Evolutionary conservation across 805 yeast genomes (phyloP).

Genomic region (Starmerella tilneyi): DNA sequence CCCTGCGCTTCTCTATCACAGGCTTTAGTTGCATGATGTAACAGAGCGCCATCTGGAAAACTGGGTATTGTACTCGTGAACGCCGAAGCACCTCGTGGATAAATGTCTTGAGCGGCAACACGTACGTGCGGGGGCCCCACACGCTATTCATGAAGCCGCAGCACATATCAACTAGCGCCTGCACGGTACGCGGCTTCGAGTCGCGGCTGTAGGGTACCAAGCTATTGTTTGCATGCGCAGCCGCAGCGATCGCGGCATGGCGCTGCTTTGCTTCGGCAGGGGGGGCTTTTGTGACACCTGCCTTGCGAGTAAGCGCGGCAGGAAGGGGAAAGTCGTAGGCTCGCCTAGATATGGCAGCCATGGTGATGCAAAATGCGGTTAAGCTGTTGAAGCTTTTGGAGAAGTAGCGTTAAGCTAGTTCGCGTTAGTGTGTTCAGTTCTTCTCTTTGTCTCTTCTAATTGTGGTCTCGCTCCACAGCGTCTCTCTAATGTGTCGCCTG

Average conservation of each 20-base stretch:
- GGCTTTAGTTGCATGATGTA: conserved; percentile 46
- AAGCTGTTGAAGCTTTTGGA: conserved; percentile 5
- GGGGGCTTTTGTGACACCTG: neutral
- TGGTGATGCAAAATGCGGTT: too few relatives aligned
- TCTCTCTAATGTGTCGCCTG: too few relatives aligned
- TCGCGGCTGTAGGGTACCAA: conserved; percentile 13
- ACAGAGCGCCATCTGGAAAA: conserved; percentile 56
- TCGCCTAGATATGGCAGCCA: neutral
- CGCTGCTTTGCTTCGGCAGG: neutral
- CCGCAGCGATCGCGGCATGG: neutral
- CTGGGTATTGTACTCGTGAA: conserved; percentile 50
- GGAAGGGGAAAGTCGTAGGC: neutral
- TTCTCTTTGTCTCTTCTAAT: neutral
- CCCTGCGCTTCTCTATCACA: conserved; percentile 8
- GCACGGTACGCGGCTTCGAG: conserved; percentile 17
- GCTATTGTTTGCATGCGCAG: neutral
- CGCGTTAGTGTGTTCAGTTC: neutral
- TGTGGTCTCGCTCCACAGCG: too few relatives aligned
- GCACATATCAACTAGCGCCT: conserved; percentile 20
- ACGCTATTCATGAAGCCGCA: conserved; percentile 16
- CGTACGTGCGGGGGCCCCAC: conserved; percentile 19
- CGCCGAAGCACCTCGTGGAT: conserved; percentile 35
- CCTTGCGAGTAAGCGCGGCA: neutral
- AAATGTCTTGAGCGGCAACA: conserved; percentile 31
- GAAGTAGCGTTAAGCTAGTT: too few relatives aligned